phyloP scores from a whole-genome alignment of 108 stramenopile species.

The Cyclotella choctawhatcheeana region DNA sequence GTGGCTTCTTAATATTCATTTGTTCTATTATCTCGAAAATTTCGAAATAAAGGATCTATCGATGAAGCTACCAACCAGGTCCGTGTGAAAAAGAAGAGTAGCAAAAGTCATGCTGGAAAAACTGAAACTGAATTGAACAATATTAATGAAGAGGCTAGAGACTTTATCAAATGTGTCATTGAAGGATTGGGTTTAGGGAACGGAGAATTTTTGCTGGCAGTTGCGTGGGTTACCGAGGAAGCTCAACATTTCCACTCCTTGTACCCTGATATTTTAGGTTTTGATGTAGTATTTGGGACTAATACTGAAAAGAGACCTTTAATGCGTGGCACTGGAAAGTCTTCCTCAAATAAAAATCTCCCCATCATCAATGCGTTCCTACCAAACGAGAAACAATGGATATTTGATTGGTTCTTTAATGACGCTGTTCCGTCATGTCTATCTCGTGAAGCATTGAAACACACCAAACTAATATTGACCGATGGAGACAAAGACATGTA shows the following conservation, averaged over 20 bases:
- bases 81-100: background rate
- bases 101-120: background rate
- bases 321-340: background rate
- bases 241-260: background rate
- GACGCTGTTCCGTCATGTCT: background rate
- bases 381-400: background rate
- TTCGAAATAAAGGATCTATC: background rate
- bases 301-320: slow-evolving; percentile 1
- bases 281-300: background rate
- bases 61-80: background rate
- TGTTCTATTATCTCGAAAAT: too few relatives aligned
- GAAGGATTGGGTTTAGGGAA: background rate
- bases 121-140: background rate
- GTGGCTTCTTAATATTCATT: too few relatives aligned
- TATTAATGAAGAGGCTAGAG: background rate
- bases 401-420: background rate
- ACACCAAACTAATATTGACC: background rate
- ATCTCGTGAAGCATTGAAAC: background rate
- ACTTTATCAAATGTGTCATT: background rate
- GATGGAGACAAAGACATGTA: background rate
- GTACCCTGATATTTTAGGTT: background rate
- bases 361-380: background rate
- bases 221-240: background rate
- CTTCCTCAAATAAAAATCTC: background rate
- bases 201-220: background rate